Evolutionary conservation across 2,329 filamentous ascomycete genomes (phyloP).

Genomic region (Sphaerulina populicola): DNA sequence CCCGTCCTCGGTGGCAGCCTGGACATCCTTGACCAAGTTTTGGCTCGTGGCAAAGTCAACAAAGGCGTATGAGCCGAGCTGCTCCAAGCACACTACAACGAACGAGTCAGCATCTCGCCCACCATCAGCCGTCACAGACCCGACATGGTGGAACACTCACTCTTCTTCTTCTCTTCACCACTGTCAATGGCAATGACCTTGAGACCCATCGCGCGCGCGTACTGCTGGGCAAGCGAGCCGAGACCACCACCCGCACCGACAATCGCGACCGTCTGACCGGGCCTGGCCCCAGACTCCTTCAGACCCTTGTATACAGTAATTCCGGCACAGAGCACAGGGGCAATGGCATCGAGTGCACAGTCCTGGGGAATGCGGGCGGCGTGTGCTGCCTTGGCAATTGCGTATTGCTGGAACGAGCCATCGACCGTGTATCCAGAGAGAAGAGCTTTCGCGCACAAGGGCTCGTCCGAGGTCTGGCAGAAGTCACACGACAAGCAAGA

Average conservation of each 20-base stretch:
- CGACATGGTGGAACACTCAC: background rate
- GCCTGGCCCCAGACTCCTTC: constrained; percentile 67
- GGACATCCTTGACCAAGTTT: constrained; percentile 77
- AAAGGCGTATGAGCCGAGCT: constrained; percentile 63
- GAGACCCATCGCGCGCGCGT: constrained; percentile 84
- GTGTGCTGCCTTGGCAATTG: constrained; percentile 76
- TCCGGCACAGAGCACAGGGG: constrained; percentile 68
- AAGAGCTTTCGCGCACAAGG: constrained; percentile 64
- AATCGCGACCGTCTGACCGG: constrained; percentile 72
- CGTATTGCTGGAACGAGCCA: constrained; percentile 88
- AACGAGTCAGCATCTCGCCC: background rate
- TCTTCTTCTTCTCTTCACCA: constrained; percentile 66
- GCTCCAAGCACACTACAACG: constrained; percentile 48
- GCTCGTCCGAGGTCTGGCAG: constrained; percentile 74
- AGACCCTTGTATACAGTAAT: constrained; percentile 88
- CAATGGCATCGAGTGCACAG: constrained; percentile 64
- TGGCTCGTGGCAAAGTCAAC: constrained; percentile 71
- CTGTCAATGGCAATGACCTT: constrained; percentile 72
- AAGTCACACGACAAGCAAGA: constrained; percentile 75
- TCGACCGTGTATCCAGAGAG: constrained; percentile 91
- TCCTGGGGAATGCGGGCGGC: constrained; percentile 74
- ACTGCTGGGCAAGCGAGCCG: constrained; percentile 72
- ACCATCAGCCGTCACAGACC: background rate
- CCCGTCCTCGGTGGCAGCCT: constrained; percentile 68
- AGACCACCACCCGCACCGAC: constrained; percentile 81